Percentiles rank a stretch among this genome's conserved stretches.
Evolutionary conservation across 257 asterid species (phyloP).

Genomic region (Avicennia marina): DNA sequence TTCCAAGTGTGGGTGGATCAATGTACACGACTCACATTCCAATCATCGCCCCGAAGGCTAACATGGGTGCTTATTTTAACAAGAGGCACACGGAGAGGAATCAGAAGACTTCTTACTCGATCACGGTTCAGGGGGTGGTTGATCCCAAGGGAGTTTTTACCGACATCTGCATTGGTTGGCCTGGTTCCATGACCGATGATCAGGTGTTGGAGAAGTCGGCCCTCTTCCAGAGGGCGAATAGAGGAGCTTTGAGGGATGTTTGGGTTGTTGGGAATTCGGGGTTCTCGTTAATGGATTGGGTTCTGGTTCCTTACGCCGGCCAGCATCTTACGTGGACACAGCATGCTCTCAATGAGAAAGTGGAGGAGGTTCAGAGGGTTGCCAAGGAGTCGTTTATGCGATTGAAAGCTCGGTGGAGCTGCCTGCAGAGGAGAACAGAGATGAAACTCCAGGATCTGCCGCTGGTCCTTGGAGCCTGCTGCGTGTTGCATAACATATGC

Average conservation of each 20-base stretch:
- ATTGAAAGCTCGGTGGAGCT: slow-evolving; percentile 38
- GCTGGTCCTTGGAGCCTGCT: slow-evolving; percentile 43
- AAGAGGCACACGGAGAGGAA: slow-evolving; percentile 77
- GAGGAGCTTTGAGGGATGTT: slow-evolving; percentile 37
- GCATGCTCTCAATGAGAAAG: slow-evolving; percentile 58
- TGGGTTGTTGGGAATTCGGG: slow-evolving; percentile 57
- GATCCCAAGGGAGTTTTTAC: slow-evolving; percentile 57
- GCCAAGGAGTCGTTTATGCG: slow-evolving; percentile 30
- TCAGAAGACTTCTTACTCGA: slow-evolving; percentile 69
- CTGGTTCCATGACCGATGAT: slow-evolving; percentile 88
- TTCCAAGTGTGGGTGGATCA: slow-evolving; percentile 51
- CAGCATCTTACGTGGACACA: slow-evolving; percentile 72
- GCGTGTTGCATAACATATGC: slow-evolving; percentile 43
- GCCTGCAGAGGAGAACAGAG: slow-evolving; percentile 39
- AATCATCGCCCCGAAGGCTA: slow-evolving; percentile 66
- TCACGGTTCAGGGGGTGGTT: slow-evolving; percentile 82
- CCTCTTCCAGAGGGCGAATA: slow-evolving; percentile 51
- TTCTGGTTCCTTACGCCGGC: slow-evolving; percentile 57
- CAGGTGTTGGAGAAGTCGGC: slow-evolving; percentile 69
- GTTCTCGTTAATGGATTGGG: slow-evolving; percentile 63
- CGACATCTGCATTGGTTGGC: slow-evolving; percentile 83
- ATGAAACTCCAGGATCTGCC: slow-evolving; percentile 47
- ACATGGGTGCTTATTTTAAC: slow-evolving; percentile 57
- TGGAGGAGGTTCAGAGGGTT: slow-evolving; percentile 29
- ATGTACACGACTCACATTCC: slow-evolving; percentile 79